Conservation (phyloP, 139 green algal genomes). For the Coelastrella sp. region DNA sequence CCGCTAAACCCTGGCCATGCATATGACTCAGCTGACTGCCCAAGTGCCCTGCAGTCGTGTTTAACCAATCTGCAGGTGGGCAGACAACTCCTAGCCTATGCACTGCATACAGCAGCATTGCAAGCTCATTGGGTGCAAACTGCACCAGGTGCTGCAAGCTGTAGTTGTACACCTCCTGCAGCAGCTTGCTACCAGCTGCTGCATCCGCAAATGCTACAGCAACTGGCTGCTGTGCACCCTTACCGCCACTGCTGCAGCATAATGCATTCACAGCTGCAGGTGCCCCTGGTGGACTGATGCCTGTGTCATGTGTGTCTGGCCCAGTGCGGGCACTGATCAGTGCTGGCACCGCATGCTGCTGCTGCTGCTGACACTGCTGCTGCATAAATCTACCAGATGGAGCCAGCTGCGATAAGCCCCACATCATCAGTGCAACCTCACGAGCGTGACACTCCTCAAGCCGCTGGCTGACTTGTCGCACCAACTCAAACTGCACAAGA, state of each 20-base stretch:
- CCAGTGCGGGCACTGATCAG: neutral
- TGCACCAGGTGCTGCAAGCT: neutral
- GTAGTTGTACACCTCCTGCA: slow-evolving; percentile 5
- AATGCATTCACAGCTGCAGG: neutral
- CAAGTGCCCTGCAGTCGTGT: neutral
- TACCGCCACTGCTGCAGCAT: neutral
- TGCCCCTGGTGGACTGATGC: too few relatives aligned
- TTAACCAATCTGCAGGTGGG: neutral
- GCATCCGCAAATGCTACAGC: neutral
- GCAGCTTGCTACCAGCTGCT: neutral
- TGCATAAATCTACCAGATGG: neutral
- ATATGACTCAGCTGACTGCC: neutral
- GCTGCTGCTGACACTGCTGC: neutral
- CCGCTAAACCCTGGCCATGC: slow-evolving; percentile 17
- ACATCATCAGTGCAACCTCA: slow-evolving; percentile 8
- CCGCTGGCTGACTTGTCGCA: neutral
- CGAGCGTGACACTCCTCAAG: neutral
- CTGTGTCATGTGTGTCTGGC: too few relatives aligned
- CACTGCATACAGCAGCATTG: slow-evolving; percentile 22
- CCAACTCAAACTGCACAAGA: neutral
- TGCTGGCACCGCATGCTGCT: neutral
- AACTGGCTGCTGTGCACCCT: neutral
- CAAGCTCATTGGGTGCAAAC: neutral
- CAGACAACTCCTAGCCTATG: neutral
- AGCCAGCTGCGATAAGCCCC: slow-evolving; percentile 21